Conservation (phyloP, 2,329 filamentous ascomycete genomes). For the Fusarium nelsonii region DNA sequence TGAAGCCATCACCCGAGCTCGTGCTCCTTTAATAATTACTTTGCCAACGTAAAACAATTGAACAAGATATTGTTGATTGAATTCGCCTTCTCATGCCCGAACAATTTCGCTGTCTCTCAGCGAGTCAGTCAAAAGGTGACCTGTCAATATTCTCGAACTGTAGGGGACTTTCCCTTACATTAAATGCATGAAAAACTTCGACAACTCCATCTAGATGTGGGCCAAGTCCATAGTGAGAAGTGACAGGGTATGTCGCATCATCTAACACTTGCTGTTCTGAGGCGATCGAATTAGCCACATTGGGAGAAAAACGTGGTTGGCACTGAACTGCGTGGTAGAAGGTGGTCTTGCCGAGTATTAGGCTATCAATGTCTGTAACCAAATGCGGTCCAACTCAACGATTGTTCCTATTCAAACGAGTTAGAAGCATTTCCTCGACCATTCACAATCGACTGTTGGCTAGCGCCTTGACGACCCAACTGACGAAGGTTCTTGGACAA, state of each 20-base stretch:
- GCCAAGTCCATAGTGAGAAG: conserved; percentile 1
- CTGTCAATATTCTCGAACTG: conserved; percentile 7
- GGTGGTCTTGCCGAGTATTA: neutral
- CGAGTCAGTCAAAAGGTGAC: conserved; percentile 4
- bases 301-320: conserved; percentile 8
- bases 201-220: conserved; percentile 9
- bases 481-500: conserved; percentile 1
- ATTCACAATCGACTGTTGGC: neutral
- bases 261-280: neutral
- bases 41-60: neutral
- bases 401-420: conserved; percentile 4
- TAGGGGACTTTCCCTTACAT: conserved; percentile 20
- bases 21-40: neutral
- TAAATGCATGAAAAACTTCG: conserved; percentile 7
- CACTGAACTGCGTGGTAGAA: neutral
- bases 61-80: neutral
- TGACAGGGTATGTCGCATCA: neutral
- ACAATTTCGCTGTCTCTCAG: neutral
- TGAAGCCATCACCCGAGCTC: neutral
- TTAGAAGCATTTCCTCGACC: neutral
- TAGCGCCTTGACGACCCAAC: conserved; percentile 7
- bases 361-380: neutral
- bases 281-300: neutral
- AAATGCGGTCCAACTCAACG: neutral
- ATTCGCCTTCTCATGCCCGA: neutral